Percentiles rank a stretch among this genome's conserved stretches.
phyloP scores from a whole-genome alignment of 2,329 filamentous ascomycete species.

The Pestalotiopsis sp. region DNA sequence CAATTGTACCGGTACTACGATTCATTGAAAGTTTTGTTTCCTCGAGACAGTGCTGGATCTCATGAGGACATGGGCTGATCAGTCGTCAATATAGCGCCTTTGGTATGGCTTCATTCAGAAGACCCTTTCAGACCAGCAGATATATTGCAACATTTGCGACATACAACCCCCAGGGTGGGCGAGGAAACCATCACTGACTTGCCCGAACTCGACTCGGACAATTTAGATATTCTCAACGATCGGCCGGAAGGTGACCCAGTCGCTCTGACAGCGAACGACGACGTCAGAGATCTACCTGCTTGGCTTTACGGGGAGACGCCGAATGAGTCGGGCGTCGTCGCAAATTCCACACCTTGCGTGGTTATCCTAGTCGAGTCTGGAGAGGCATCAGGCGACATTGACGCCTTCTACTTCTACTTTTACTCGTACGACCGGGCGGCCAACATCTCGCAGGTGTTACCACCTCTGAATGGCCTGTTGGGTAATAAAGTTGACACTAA shows the following conservation, averaged over 20 bases:
- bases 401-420: conserved; percentile 10
- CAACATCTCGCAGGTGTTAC: conserved; percentile 6
- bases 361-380: conserved; percentile 1
- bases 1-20: not conserved
- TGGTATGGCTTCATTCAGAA: conserved; percentile 8
- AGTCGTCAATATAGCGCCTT: not conserved
- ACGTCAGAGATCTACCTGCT: not conserved
- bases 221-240: not conserved
- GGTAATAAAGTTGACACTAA: not conserved
- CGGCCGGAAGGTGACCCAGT: not conserved
- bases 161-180: not conserved
- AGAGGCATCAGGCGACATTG: not conserved
- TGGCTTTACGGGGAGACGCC: conserved; percentile 8
- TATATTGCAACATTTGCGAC: conserved; percentile 2
- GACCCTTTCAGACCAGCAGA: conserved; percentile 9
- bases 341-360: not conserved
- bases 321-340: not conserved
- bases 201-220: not conserved
- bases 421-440: conserved; percentile 7
- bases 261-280: conserved; percentile 3
- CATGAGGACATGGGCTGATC: not conserved
- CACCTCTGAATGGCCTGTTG: not conserved
- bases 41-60: too few species aligned
- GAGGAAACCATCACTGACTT: not conserved
- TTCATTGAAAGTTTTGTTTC: not conserved